These are phyloP conservation scores for Candida vaughaniae DNA, from an alignment of 805 yeast species.

Conservation along the genomic window DNA sequence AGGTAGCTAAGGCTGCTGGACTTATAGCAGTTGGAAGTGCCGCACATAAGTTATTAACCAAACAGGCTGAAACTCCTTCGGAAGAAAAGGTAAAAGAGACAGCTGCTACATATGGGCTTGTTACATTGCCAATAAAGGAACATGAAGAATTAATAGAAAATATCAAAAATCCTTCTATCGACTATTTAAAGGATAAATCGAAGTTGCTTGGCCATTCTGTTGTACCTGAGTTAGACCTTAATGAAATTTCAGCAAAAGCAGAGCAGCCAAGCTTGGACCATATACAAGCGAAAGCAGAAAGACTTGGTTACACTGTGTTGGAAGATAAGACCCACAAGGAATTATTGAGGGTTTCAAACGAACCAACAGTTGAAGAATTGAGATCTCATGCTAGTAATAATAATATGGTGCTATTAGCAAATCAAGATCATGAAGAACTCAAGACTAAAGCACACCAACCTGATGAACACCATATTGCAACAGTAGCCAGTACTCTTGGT, in stretches of 20 bases:
- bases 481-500: constrained; percentile 12
- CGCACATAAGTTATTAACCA: constrained; percentile 4
- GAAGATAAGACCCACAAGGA: not conserved
- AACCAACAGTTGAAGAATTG: constrained; percentile 27
- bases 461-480: constrained; percentile 14
- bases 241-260: constrained; percentile 15
- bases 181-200: constrained; percentile 26
- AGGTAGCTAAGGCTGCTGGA: constrained; percentile 15
- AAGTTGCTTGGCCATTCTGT: constrained; percentile 14
- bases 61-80: constrained; percentile 12
- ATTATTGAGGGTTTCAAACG: constrained; percentile 3
- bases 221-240: constrained; percentile 21
- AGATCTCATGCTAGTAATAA: constrained; percentile 17
- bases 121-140: constrained; percentile 10
- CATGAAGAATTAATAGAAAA: constrained; percentile 11
- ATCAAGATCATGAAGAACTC: constrained; percentile 15
- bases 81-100: constrained; percentile 15
- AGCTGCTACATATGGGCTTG: constrained; percentile 9
- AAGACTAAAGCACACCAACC: constrained; percentile 15
- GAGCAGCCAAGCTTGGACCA: constrained; percentile 17
- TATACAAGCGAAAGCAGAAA: constrained; percentile 19
- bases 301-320: constrained; percentile 1
- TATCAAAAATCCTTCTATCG: constrained; percentile 25
- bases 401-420: constrained; percentile 12
- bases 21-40: constrained; percentile 14